These are phyloP conservation scores for Claviceps sp. DNA, from an alignment of 2,329 filamentous ascomycete species.

Conservation along the genomic window DNA sequence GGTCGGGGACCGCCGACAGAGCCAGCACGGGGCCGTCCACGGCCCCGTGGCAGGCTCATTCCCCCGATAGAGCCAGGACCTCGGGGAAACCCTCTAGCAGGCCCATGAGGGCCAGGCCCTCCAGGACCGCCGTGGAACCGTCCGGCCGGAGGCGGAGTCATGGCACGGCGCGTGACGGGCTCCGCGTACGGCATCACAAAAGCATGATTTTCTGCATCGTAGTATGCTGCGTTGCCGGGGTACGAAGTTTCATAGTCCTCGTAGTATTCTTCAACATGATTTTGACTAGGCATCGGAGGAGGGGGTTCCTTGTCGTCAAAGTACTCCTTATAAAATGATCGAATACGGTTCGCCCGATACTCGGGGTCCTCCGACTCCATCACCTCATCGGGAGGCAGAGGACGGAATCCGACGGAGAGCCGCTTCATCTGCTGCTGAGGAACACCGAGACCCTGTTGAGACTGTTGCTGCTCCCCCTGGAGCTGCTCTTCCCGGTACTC, in stretches of 20 bases:
- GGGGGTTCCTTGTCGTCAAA: constrained; percentile 64
- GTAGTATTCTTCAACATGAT: constrained; percentile 38
- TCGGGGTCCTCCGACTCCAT: constrained; percentile 77
- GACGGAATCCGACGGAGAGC: constrained; percentile 62
- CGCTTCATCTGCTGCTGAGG: constrained; percentile 42
- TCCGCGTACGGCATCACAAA: constrained; percentile 77
- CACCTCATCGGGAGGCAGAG: constrained; percentile 75
- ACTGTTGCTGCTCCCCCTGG: constrained; percentile 16
- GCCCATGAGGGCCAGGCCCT: constrained; percentile 15
- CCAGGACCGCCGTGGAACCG: constrained; percentile 26
- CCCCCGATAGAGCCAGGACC: constrained; percentile 36
- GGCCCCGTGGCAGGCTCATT: constrained; percentile 30
- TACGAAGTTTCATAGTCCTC: constrained; percentile 65
- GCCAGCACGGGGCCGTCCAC: constrained; percentile 42
- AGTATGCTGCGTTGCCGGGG: constrained; percentile 52
- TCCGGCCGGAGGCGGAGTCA: constrained; percentile 75
- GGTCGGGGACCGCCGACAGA: constrained; percentile 27
- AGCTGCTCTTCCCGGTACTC: constrained; percentile 16
- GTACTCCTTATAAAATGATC: constrained; percentile 99
- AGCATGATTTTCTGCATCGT: constrained; percentile 52
- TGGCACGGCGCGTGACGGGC: constrained; percentile 74
- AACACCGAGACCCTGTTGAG: constrained; percentile 31
- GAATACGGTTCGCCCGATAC: constrained; percentile 85
- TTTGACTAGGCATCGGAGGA: constrained; percentile 23
- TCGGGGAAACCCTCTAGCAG: constrained; percentile 11